A percentile compares a stretch with the other conserved stretches of the same genome.
Evolutionary conservation across 2,329 filamentous ascomycete species (phyloP).

Genomic region (Pseudomassariella vexata): DNA sequence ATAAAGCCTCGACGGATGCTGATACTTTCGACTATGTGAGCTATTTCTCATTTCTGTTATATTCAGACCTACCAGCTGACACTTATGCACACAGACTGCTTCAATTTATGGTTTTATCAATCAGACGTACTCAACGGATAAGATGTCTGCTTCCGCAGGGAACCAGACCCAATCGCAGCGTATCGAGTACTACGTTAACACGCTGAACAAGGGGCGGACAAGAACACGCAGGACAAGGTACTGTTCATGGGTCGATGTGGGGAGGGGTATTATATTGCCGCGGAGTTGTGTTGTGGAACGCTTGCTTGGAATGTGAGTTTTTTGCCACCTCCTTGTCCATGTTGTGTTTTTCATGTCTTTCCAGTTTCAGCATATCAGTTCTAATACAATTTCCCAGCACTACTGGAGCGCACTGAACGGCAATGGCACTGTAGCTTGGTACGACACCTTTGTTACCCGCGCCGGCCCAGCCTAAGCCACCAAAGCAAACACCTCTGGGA

Average conservation of each 20-base stretch:
- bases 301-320: slow-evolving; percentile 62
- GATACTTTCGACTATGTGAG: slow-evolving; percentile 59
- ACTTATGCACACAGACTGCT: slow-evolving; percentile 36
- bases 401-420: slow-evolving; percentile 63
- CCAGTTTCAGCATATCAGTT: no score
- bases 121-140: slow-evolving; percentile 53
- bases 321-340: no score
- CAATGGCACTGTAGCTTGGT: slow-evolving; percentile 57
- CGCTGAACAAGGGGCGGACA: slow-evolving; percentile 41
- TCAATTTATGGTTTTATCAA: slow-evolving; percentile 63
- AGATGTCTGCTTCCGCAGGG: slow-evolving; percentile 28
- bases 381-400: no score
- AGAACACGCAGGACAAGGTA: slow-evolving; percentile 55
- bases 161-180: slow-evolving; percentile 57
- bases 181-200: slow-evolving; percentile 52
- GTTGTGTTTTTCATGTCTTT: no score
- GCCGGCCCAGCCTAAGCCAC: slow-evolving; percentile 51
- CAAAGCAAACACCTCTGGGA: slow-evolving; percentile 56
- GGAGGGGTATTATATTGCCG: slow-evolving; percentile 59
- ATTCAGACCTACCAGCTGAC: not conserved
- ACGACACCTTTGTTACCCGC: slow-evolving; percentile 56
- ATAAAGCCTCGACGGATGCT: slow-evolving; percentile 49
- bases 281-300: slow-evolving; percentile 62
- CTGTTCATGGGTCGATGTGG: slow-evolving; percentile 66
- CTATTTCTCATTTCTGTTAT: slow-evolving; percentile 3